Evolutionary conservation across 2,329 filamentous ascomycete genomes (phyloP), one percentile per base, ranked within the genome.

Genomic region (Diaporthe longicolla): DNA sequence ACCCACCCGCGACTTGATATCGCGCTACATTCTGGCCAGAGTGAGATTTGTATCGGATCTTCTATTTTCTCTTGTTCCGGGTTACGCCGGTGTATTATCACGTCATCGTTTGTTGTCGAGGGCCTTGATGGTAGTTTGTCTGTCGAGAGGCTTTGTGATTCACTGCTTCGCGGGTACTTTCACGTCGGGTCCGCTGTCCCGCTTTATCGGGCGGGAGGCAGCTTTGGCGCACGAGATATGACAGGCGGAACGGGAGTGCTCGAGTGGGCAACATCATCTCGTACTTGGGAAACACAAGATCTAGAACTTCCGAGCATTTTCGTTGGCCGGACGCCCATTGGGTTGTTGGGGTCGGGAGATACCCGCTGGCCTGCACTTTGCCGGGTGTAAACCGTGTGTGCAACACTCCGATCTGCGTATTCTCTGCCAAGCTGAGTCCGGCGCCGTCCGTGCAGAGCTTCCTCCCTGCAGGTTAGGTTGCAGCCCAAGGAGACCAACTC

Each of bases 211-310:
- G 32, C 21, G 10, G 43, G 43, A 24, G 43, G 21, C 29, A 17
- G 43, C 43, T 29, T 65, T 19, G 11, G 11, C 3, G 26, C 21
- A 52, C 15, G 17, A 65, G 29, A 29, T 37, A 21, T 37, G 21
- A 50, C 63, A 37, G 37, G n/a, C 21, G 45, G 50, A 9, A 52
- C 45, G 45, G 63, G 21, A 52, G n/a, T 29, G 21, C 21, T 61
- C 32, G 3, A 50, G n/a, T 32, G 32, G 45, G 43, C 57, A 29
- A 29, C 69, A 37, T 52, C 32, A 71, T 45, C 48, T 58, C 37
- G 37, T 66, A 17, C 29, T 13, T 8, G 45, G 26, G 24, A 15
- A 61, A 35, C 57, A 61, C 57, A 29, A 63, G 57, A 71, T 71
- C 69, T 71, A 19, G 57, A 35, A 63, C 45, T n/a, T 50, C 50